Percentiles rank a stretch among this genome's conserved stretches.
Conservation (phyloP, 2,329 filamentous ascomycete species). For the Pyrenophora teres region DNA sequence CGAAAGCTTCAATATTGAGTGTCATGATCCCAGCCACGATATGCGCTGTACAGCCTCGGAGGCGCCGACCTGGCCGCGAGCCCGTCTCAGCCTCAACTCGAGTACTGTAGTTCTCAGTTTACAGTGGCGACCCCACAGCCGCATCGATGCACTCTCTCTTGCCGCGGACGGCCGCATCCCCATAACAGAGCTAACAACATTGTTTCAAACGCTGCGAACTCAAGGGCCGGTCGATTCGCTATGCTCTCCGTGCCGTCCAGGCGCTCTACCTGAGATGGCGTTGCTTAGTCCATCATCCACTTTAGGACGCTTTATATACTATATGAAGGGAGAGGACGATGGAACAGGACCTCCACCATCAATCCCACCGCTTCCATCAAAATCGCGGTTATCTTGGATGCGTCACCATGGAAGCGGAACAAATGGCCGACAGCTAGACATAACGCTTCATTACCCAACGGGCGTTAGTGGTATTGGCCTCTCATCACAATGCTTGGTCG, state of each 20-base stretch:
- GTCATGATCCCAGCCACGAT: conserved; percentile 25
- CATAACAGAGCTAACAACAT: conserved; percentile 19
- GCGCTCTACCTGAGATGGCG: not conserved
- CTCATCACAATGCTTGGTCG: not conserved
- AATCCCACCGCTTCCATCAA: not conserved
- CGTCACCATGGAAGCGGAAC: not conserved
- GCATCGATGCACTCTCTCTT: conserved; percentile 18
- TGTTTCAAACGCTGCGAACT: conserved; percentile 12
- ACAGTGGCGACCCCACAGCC: too few species aligned
- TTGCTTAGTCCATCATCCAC: not conserved
- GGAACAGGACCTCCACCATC: not conserved
- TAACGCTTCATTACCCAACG: not conserved
- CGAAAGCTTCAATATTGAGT: conserved; percentile 24
- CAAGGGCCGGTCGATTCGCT: not conserved
- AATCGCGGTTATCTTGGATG: not conserved
- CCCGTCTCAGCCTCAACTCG: conserved; percentile 7
- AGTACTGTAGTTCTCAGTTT: too few species aligned
- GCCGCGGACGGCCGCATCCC: conserved; percentile 23
- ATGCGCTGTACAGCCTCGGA: conserved; percentile 22
- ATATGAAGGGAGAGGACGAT: not conserved
- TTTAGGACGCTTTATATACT: not conserved
- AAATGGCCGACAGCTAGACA: not conserved
- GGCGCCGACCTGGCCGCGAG: conserved; percentile 25
- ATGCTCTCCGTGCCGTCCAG: not conserved
- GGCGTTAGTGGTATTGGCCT: not conserved